Evolutionary conservation across 2,329 filamentous ascomycete genomes (phyloP).

Genomic region (Dactylellina sp.): DNA sequence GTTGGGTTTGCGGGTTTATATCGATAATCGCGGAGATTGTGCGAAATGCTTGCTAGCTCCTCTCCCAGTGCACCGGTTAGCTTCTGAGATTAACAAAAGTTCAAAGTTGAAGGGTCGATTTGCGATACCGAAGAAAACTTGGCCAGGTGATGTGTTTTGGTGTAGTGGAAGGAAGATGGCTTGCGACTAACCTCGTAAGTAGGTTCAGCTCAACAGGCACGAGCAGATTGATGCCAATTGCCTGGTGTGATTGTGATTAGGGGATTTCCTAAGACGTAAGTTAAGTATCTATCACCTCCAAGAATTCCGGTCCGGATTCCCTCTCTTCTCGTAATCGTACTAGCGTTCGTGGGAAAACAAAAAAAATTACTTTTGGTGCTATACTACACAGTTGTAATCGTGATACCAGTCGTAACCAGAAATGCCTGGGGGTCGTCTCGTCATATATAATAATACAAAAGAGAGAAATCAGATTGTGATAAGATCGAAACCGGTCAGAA

Average conservation of each 20-base stretch:
- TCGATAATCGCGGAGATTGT: constrained; percentile 26
- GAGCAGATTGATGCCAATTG: constrained; percentile 31
- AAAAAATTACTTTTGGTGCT: constrained; percentile 17
- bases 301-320: constrained; percentile 39
- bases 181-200: constrained; percentile 21
- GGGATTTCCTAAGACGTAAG: constrained; percentile 51
- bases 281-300: constrained; percentile 35
- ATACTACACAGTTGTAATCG: constrained; percentile 38
- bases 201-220: constrained; percentile 28
- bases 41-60: constrained; percentile 14
- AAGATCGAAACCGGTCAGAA: not conserved
- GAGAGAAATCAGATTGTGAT: constrained; percentile 16
- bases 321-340: constrained; percentile 31
- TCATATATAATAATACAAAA: constrained; percentile 11
- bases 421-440: constrained; percentile 9
- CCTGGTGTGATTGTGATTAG: constrained; percentile 51
- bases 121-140: not conserved
- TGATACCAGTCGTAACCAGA: constrained; percentile 34
- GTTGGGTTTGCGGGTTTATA: constrained; percentile 10
- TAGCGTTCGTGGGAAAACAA: constrained; percentile 29
- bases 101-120: not conserved
- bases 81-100: constrained; percentile 8
- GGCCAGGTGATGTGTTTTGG: not conserved
- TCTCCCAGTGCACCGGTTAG: constrained; percentile 24
- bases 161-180: constrained; percentile 1